Evolutionary conservation across 305 asterid genomes (phyloP), one percentile per base, ranked within the genome.

Genomic region (Solanum hybrid): DNA sequence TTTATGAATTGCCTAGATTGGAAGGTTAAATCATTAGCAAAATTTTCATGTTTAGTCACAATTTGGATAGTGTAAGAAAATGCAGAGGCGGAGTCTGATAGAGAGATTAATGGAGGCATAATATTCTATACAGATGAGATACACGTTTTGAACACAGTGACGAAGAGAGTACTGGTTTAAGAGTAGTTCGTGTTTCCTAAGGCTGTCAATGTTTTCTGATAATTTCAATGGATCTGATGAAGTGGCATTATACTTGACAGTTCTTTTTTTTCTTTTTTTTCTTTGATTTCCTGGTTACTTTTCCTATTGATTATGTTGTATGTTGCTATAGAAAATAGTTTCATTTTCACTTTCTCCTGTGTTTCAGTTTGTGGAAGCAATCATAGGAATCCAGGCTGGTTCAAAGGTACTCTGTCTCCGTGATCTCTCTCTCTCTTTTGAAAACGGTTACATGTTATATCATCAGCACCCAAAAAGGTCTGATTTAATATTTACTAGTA

Each of bases 281-380:
- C 6, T 69, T 56, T 85, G 13, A 36, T 42, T 78, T 86, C 72
- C 60, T 27, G 19, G 19, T 82, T 40, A 10, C 10, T 12, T 78
- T 22, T 37, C 22, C 7, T 26, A 88, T 32, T 88, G 78, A 85
- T 85, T 29, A 34, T 88, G 14, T 66, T 13, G 34, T 51, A 73
- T 42, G 22, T 51, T 27, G 45, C 10, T 80, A 31, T 77, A 78
- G 89, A 85, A 87, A 78, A 56, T 40, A 29, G 37, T 84, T 86
- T 22, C 86, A 32, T 86, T 34, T 9, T 78, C 1, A 13, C 42
- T 87, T 85, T 88, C 45, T 42, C n/a, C 51, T n/a, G n/a, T 78
- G 72, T 87, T 92, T 93, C 95, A 96, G 99, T 97, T 97, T 92
- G 99, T 96, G 90, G 98, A 96, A 95, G 99, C 98, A 87, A 90